A percentile compares a stretch with the other conserved stretches of the same genome.
phyloP scores from a whole-genome alignment of 768 basidiomycete genomes.

The Lactarius pseudohatsudake region DNA sequence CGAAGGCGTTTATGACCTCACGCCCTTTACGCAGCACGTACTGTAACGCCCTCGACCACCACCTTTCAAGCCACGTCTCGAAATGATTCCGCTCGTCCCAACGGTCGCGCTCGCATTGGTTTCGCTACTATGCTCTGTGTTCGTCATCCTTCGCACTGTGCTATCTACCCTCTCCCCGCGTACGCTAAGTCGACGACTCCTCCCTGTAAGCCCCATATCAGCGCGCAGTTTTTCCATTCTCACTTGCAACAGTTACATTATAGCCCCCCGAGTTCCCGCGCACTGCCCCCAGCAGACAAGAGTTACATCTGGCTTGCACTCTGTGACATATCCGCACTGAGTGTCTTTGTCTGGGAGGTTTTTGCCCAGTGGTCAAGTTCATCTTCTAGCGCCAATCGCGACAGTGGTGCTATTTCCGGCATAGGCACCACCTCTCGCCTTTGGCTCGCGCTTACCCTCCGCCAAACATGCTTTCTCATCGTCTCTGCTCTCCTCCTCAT shows the following conservation, averaged over 20 bases:
- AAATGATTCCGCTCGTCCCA: constrained; percentile 68
- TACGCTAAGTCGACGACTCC: constrained; percentile 69
- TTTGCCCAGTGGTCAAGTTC: constrained; percentile 52
- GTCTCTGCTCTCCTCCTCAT: constrained; percentile 60
- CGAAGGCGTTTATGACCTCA: constrained; percentile 39
- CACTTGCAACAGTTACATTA: constrained; percentile 59
- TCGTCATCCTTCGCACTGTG: constrained; percentile 73
- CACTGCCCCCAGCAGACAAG: constrained; percentile 67
- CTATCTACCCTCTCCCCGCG: constrained; percentile 73
- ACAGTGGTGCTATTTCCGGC: constrained; percentile 41
- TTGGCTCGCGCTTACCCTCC: constrained; percentile 67
- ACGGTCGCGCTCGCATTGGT: constrained; percentile 65
- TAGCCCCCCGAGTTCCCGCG: constrained; percentile 66
- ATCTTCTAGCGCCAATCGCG: constrained; percentile 34
- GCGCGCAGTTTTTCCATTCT: background rate
- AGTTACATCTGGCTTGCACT: constrained; percentile 71
- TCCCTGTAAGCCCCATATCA: constrained; percentile 52
- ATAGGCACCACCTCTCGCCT: constrained; percentile 56
- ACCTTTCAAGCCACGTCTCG: constrained; percentile 30
- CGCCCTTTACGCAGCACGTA: constrained; percentile 31
- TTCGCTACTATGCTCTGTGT: constrained; percentile 71
- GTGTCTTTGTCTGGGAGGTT: constrained; percentile 66
- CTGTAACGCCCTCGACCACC: constrained; percentile 30
- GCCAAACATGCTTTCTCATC: constrained; percentile 68
- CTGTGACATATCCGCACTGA: constrained; percentile 62